Base-by-base conservation (phyloP, 2,329 filamentous ascomycete species). In the Uncinocarpus reesii region DNA sequence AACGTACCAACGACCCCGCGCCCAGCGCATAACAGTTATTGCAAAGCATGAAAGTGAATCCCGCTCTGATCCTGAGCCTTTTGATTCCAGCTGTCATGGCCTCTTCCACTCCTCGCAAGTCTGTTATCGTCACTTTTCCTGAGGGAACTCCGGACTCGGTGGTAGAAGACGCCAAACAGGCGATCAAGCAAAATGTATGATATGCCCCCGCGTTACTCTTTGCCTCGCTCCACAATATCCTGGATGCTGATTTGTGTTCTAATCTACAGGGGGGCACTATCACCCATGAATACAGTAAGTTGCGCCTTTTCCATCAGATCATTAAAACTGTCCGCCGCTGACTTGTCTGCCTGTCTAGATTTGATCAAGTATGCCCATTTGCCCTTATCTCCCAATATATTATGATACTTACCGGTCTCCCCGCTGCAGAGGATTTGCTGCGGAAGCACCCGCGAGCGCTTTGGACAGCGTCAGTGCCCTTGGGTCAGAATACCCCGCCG, bases 101-200 rank as follows among this genome's bases (percentile, higher is more conserved):
- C 49, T 71, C 82, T 16, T 59, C 67, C 18, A 59, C 67, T 42
- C 66, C 70, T 1, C 76, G 81, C 61, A 86, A 86, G 65, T 78
- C 79, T 29, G 79, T 93, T 54, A 81, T 95, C 57, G 74, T 95
- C 59, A 86, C 77, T 60, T 95, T 87, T 62, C 79, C 83, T 20
- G 71, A 80, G 44, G 74, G 78, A 41, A 83, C 80, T 57, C 82
- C 86, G 16, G 71, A 83, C 54, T 74, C 72, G 29, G 70, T 93
- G 29, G 65, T 95, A 26, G 70, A 80, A 18, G 66, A 84, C 48
- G 87, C 86, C 37, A 92, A 83, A 71, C 67, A 82, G 35, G 77
- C 78, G 2, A 81, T 95, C 58, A 67, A 73, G 45, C 72, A 80
- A 38, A 81, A 80, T 32, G 85, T 75, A 65, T 54, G 72, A 29